phyloP scores from a whole-genome alignment of 192 early-diverging fungal species.

The Lunasporangiospora selenospora region DNA sequence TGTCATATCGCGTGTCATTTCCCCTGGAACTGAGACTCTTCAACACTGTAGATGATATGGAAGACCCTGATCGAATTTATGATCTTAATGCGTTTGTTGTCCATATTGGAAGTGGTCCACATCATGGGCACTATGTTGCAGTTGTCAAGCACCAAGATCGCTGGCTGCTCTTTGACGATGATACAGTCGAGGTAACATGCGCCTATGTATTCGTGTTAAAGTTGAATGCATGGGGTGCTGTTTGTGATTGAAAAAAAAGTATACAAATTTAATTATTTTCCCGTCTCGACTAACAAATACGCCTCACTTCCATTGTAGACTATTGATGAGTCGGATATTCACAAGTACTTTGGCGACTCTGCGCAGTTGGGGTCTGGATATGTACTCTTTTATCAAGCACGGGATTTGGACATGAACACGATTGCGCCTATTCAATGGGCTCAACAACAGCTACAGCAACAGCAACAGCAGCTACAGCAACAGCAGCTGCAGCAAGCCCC shows the following conservation, averaged over 20 bases:
- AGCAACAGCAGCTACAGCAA: background rate
- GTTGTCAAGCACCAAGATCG: constrained; percentile 85
- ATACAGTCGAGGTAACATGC: constrained; percentile 81
- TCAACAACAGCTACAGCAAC: constrained; percentile 35
- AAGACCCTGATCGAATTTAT: constrained; percentile 87
- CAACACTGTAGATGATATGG: constrained; percentile 92
- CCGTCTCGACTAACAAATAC: background rate
- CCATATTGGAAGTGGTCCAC: constrained; percentile 95
- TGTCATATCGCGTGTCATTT: constrained; percentile 94
- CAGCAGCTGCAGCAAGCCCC: no score
- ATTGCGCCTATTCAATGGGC: constrained; percentile 41
- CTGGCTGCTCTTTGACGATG: constrained; percentile 98
- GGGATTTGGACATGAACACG: constrained; percentile 42
- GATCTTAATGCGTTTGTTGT: constrained; percentile 90
- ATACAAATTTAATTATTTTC: background rate
- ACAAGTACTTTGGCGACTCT: constrained; percentile 83
- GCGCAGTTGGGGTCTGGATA: constrained; percentile 80
- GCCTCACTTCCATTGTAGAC: constrained; percentile 37
- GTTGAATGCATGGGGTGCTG: background rate
- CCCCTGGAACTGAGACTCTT: constrained; percentile 94
- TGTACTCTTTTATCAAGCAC: constrained; percentile 80
- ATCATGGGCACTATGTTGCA: constrained; percentile 97
- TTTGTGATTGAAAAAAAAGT: no score
- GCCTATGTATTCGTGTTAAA: no score
- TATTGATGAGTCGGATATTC: constrained; percentile 78